Conservation (phyloP, 345 rosid genomes). For the Turritis glabra region DNA sequence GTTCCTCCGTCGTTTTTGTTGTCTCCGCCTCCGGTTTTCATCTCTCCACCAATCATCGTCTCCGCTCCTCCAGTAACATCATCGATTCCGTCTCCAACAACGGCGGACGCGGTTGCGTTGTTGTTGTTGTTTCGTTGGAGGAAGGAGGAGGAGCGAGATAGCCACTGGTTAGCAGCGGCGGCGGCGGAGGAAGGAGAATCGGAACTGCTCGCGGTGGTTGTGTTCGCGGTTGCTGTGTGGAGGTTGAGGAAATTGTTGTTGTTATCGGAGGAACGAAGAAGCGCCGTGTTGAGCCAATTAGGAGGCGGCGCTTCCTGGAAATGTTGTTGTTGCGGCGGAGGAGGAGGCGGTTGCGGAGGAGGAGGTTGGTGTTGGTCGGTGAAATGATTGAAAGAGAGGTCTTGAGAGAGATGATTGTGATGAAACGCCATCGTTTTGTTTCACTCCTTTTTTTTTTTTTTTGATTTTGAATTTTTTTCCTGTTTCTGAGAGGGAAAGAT, state of each 20-base stretch:
- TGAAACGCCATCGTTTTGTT: slow-evolving; percentile 68
- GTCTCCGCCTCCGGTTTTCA: slow-evolving; percentile 1
- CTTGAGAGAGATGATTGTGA: slow-evolving; percentile 68
- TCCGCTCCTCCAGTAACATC: slow-evolving; percentile 47
- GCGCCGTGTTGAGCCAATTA: slow-evolving; percentile 89
- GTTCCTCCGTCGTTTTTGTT: slow-evolving; percentile 43
- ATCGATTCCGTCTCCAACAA: slow-evolving; percentile 60
- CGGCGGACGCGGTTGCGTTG: slow-evolving; percentile 47
- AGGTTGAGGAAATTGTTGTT: slow-evolving; percentile 67
- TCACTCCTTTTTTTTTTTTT: background rate
- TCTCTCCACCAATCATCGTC: slow-evolving; percentile 51
- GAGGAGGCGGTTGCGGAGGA: slow-evolving; percentile 42
- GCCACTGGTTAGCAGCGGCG: slow-evolving; percentile 63
- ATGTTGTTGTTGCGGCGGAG: slow-evolving; percentile 44
- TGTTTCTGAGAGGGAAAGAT: slow-evolving; percentile 41
- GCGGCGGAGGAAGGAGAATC: slow-evolving; percentile 48
- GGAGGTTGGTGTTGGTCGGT: slow-evolving; percentile 53
- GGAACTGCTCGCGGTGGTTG: slow-evolving; percentile 42
- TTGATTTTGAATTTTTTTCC: background rate
- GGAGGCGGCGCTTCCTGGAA: slow-evolving; percentile 57
- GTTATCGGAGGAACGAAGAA: slow-evolving; percentile 60
- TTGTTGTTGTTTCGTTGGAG: slow-evolving; percentile 58
- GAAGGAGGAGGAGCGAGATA: slow-evolving; percentile 63
- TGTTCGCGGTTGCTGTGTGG: slow-evolving; percentile 48
- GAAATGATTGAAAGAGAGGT: slow-evolving; percentile 81